Base-by-base conservation (phyloP, 345 rosid genomes). In the Dipteronia dyeriana region DNA sequence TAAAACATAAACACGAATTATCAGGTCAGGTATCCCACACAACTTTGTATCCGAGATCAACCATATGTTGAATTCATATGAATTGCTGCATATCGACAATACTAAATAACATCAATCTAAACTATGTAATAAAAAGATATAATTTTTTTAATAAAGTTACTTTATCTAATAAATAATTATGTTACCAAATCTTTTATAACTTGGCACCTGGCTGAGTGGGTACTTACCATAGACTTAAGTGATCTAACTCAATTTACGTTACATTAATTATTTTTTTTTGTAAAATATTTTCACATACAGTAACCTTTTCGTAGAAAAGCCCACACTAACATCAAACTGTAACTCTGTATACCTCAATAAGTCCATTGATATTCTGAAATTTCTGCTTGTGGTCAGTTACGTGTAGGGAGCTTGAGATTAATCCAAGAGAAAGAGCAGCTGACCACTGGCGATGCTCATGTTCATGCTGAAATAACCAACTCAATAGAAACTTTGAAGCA, bases 371-470 rank as follows among this genome's bases (percentile, higher is more conserved):
- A 78, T 85, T 93, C 76, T 86, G 89, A 85, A 89, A 84, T 78
- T 91, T 95, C 84, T 87, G 95, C 84, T 87, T 88, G 75, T 90
- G 92, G 82, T 95, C 94, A 47, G 99, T 95, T 62, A 87, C 90
- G 72, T 95, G 95, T 39, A 93, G 79, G 79, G 93, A 85, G 57
- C 88, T 87, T 31, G 97, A 85, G 75, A 93, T 85, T 83, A 91
- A 83, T 81, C 99, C 99, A 86, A 95, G 94, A 83, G 99, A 89
- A 75, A 95, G 84, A 77, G 92, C 94, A 76, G 99, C 95, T 47
- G 98, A 86, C 99, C 98, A 95, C 77, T 95, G 98, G 82, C 96
- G 91, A 79, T 93, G 88, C 79, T 95, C 98, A 82, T 91, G 98
- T 71, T 93, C 92, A 84, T 88, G 85, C 87, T 91, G 90, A 85